These are phyloP conservation scores for Paramecium caudatum DNA, from an alignment of 73 alveolate genomes.

Conservation along the genomic window DNA sequence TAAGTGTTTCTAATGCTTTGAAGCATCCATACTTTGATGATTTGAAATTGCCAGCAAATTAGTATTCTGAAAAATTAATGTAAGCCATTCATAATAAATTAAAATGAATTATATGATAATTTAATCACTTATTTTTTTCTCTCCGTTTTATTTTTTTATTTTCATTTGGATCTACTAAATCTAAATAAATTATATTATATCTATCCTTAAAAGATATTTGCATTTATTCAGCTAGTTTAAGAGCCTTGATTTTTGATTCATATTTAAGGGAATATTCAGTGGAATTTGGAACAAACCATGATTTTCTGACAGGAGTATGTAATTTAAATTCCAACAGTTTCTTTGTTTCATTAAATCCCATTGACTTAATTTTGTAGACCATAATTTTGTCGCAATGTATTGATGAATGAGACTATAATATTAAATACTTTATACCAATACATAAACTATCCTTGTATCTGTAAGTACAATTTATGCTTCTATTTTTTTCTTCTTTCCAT, in stretches of 20 bases:
- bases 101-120: background rate
- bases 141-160: too few relatives aligned
- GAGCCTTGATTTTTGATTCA: constrained; percentile 17
- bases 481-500: constrained; percentile 41
- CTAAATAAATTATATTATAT: background rate
- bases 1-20: background rate
- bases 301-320: constrained; percentile 56
- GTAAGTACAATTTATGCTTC: constrained; percentile 74
- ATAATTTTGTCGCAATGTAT: constrained; percentile 71
- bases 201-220: constrained; percentile 10
- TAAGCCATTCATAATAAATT: background rate
- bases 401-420: constrained; percentile 68
- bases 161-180: background rate
- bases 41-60: too few relatives aligned
- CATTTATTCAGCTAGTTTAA: background rate
- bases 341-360: background rate
- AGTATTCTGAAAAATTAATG: too few relatives aligned
- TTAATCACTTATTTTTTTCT: too few relatives aligned
- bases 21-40: background rate
- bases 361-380: constrained; percentile 68
- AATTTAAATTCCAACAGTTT: background rate
- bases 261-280: constrained; percentile 5
- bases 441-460: constrained; percentile 71
- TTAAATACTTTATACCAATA: constrained; percentile 6
- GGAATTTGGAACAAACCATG: constrained; percentile 3